phyloP scores from a whole-genome alignment of 1,284 basidiomycete species.

The Apiotrichum montevideense region DNA sequence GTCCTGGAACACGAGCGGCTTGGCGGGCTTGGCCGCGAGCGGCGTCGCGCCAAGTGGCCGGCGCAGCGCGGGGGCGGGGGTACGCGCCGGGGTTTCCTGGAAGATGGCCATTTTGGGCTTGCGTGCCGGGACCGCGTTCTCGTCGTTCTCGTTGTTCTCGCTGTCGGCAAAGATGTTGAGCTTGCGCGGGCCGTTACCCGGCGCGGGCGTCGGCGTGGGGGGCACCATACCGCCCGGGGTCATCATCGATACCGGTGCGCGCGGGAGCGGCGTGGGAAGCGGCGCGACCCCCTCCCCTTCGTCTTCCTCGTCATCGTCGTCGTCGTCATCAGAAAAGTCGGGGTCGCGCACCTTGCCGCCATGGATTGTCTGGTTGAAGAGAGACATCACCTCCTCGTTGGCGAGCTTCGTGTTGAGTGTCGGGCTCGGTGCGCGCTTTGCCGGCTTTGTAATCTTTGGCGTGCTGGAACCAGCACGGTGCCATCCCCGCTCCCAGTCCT shows the following conservation, averaged over 20 bases:
- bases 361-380: constrained; percentile 74
- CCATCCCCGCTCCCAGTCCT: constrained; percentile 43
- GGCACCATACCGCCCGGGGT: constrained; percentile 38
- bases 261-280: constrained; percentile 36
- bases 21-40: constrained; percentile 24
- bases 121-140: constrained; percentile 23
- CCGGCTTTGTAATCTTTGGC: constrained; percentile 27
- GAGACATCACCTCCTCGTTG: constrained; percentile 82
- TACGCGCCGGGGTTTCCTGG: constrained; percentile 37
- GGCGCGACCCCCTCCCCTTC: constrained; percentile 28
- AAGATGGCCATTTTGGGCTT: constrained; percentile 37
- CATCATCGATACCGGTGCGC: constrained; percentile 29
- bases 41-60: constrained; percentile 28
- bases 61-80: constrained; percentile 13
- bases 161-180: constrained; percentile 11
- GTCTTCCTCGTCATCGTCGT: constrained; percentile 43
- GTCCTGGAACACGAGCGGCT: constrained; percentile 38
- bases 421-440: constrained; percentile 54
- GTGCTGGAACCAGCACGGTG: constrained; percentile 42
- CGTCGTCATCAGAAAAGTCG: constrained; percentile 24
- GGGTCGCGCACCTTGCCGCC: constrained; percentile 45
- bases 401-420: constrained; percentile 86
- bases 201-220: constrained; percentile 45
- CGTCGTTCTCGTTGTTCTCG: constrained; percentile 11
- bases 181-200: constrained; percentile 4